Conservation (phyloP, 257 asterid species). For the Schizonepeta tenuifolia region DNA sequence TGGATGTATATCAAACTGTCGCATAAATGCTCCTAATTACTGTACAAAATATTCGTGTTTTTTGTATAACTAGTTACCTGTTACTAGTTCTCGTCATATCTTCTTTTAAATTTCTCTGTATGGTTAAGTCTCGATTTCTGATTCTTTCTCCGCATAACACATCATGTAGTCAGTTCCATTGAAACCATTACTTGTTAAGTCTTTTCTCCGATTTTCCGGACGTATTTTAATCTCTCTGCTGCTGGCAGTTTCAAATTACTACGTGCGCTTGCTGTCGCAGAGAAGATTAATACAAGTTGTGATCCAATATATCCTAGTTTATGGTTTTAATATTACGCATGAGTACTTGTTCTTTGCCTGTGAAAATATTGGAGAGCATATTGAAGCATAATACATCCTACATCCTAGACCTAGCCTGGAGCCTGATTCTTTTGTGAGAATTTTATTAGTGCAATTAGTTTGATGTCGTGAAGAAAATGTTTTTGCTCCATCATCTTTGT, state of each 20-base stretch:
- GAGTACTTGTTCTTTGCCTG: slow-evolving; percentile 1
- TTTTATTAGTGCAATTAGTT: neutral
- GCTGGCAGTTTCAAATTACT: slow-evolving; percentile 14
- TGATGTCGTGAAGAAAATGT: neutral
- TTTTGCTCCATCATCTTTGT: neutral
- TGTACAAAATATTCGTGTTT: neutral
- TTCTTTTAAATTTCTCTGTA: neutral
- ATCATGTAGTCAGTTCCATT: slow-evolving; percentile 7
- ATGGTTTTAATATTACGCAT: neutral
- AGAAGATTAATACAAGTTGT: slow-evolving; percentile 1
- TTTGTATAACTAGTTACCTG: neutral
- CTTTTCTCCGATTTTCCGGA: neutral
- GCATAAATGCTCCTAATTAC: neutral
- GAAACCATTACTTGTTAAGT: neutral
- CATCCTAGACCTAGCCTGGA: neutral
- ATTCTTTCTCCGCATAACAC: neutral
- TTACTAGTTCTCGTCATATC: slow-evolving; percentile 1
- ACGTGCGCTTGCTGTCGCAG: slow-evolving; percentile 7
- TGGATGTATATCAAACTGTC: neutral
- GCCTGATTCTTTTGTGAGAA: neutral
- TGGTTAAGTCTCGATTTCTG: neutral
- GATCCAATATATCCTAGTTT: slow-evolving; percentile 7
- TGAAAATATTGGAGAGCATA: neutral
- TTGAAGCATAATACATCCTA: neutral
- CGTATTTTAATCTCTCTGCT: neutral